Conservation (phyloP, 495 filamentous ascomycete species). For the Xylaria palmicola region DNA sequence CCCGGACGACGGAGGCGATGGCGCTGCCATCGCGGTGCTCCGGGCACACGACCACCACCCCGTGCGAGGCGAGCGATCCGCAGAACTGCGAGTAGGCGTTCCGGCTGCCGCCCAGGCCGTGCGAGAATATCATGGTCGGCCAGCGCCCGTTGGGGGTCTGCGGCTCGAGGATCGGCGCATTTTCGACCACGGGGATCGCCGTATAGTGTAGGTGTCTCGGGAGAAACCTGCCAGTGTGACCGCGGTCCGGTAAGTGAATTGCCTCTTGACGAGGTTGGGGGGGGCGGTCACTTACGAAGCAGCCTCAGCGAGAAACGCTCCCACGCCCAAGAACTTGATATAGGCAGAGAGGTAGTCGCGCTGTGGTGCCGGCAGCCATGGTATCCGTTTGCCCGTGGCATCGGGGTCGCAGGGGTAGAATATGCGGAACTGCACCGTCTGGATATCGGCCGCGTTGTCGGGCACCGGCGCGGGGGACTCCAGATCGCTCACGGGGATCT, state of each 20-base stretch:
- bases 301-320: slow-evolving; percentile 52
- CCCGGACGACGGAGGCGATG: slow-evolving; percentile 61
- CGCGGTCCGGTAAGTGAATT: background rate
- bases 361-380: slow-evolving; percentile 75
- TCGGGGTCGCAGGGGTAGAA: slow-evolving; percentile 66
- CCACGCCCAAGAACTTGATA: slow-evolving; percentile 62
- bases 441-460: slow-evolving; percentile 46
- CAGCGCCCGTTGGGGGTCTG: slow-evolving; percentile 49
- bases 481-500: slow-evolving; percentile 65
- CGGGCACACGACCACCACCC: slow-evolving; percentile 70
- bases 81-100: slow-evolving; percentile 74
- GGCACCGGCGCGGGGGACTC: slow-evolving; percentile 50
- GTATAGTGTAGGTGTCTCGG: slow-evolving; percentile 68
- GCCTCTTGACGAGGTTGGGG: background rate
- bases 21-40: slow-evolving; percentile 76
- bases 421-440: slow-evolving; percentile 70
- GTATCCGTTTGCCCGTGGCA: slow-evolving; percentile 43
- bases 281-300: slow-evolving; percentile 53
- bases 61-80: slow-evolving; percentile 70
- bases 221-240: slow-evolving; percentile 44
- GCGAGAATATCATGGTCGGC: slow-evolving; percentile 79
- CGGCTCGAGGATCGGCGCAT: slow-evolving; percentile 35
- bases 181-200: slow-evolving; percentile 50
- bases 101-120: slow-evolving; percentile 71
- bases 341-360: slow-evolving; percentile 65